Evolutionary conservation across 495 filamentous ascomycete genomes (phyloP), one percentile per base, ranked within the genome.

Genomic region (Bryoglossum gracile): DNA sequence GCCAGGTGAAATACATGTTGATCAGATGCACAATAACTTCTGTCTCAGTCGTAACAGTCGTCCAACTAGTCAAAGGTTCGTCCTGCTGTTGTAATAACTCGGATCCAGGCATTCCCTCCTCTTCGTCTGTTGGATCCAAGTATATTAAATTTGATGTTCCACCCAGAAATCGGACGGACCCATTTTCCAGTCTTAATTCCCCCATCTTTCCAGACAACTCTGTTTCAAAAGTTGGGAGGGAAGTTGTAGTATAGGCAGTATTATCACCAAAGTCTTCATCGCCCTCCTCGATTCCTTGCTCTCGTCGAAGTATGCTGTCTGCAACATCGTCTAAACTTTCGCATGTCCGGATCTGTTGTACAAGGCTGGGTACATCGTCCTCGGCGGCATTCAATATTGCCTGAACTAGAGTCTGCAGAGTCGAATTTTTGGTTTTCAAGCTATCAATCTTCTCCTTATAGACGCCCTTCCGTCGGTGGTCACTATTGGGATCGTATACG

Each of bases 1-100:
- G 92, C 89, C 92, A 98, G 23, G 83, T 84, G 67, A 97, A 96
- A 67, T 98, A 98, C 87, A 96, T 90, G 49, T 86, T 90, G 57
- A 98, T 77, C 9, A 98, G 77, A 68, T 97, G 94, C 11, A 78
- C 76, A 52, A 97, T 78, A 8, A 95, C 69, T 14, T 82, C 78
- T 14, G 81, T 66, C 62, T 97, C 85, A 35, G 78, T 72, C 8
- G 91, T 95, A 17, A 95, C 90, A 28, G 70, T 73, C 2, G 92
- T 95, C 92, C 92, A 98, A 43, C 82, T 87, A 9, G 76, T 79
- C 21, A 90, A 71, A 5, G 88, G 80, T 42, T 86, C 70, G 22
- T 79, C 76, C 60, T 73, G 69, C 26, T 71, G 64, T 40, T 70
- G 58, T 41, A 73, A 68, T 33, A 65, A 61, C 24, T 81, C 76